A percentile compares a stretch with the other conserved stretches of the same genome.
phyloP scores from a whole-genome alignment of 2,329 filamentous ascomycete genomes.

The Ceratocystis harringtonii region DNA sequence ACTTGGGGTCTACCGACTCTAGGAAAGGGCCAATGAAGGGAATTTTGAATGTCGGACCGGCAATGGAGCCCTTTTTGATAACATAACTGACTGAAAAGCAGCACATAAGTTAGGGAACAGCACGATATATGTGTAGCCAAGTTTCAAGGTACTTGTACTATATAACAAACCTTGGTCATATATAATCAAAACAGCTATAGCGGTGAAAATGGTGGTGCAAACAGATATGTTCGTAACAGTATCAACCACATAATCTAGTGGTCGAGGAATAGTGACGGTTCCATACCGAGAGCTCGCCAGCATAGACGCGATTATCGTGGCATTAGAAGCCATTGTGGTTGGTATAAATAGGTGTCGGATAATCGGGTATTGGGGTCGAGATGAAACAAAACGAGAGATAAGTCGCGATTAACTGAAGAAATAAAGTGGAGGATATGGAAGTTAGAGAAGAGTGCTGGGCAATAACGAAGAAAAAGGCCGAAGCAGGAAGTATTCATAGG shows the following conservation, averaged over 20 bases:
- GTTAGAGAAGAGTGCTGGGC: neutral
- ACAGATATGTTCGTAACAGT: constrained; percentile 32
- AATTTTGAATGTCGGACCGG: constrained; percentile 58
- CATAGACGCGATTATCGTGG: constrained; percentile 52
- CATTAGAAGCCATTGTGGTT: constrained; percentile 32
- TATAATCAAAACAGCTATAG: constrained; percentile 55
- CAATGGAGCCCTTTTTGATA: constrained; percentile 59
- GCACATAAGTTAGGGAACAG: neutral
- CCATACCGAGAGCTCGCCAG: constrained; percentile 44
- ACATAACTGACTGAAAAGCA: constrained; percentile 52
- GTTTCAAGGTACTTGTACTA: neutral
- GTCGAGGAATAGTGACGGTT: constrained; percentile 36
- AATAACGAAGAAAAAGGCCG: neutral
- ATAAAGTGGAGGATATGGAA: neutral
- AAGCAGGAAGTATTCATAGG: neutral
- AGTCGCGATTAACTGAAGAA: neutral
- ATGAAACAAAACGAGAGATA: neutral
- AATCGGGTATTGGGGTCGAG: neutral
- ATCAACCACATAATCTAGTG: constrained; percentile 41
- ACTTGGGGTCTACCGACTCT: constrained; percentile 80
- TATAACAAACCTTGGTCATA: constrained; percentile 72
- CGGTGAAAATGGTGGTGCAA: constrained; percentile 39
- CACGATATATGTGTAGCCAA: too few relatives aligned
- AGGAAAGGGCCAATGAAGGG: constrained; percentile 94
- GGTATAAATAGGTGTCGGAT: neutral